Percentiles rank a stretch among this genome's conserved stretches.
These are phyloP conservation scores for Vitis riparia DNA, from an alignment of 164 flowering plant genomes.

Conservation along the genomic window DNA sequence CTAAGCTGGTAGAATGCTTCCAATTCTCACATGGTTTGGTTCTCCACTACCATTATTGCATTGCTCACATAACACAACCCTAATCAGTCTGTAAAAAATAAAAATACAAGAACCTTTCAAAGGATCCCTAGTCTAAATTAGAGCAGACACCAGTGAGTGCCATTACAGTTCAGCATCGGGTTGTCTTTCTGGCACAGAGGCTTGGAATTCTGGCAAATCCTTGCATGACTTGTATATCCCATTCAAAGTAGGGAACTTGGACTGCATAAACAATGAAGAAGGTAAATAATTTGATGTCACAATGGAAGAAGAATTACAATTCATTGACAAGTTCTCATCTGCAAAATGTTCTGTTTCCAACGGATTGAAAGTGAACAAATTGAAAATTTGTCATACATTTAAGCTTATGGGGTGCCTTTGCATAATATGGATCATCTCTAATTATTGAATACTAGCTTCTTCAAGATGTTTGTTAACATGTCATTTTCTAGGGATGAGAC, in stretches of 20 bases:
- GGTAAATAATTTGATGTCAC: neutral
- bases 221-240: constrained; percentile 50
- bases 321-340: neutral
- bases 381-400: neutral
- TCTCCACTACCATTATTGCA: too few relatives aligned
- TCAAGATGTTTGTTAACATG: neutral
- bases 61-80: too few relatives aligned
- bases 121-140: too few relatives aligned
- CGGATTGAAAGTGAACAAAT: neutral
- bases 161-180: constrained; percentile 44
- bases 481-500: neutral
- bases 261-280: constrained; percentile 30
- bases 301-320: too few relatives aligned
- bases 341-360: neutral
- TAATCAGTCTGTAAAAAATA: too few relatives aligned
- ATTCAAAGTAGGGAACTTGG: constrained; percentile 47
- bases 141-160: too few relatives aligned
- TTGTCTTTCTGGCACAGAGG: constrained; percentile 59
- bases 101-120: too few relatives aligned
- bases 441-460: neutral
- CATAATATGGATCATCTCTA: neutral
- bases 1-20: too few relatives aligned
- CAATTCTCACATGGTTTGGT: too few relatives aligned
- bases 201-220: constrained; percentile 48
- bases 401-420: neutral